phyloP scores from a whole-genome alignment of 2,329 filamentous ascomycete species.

The Epichloe glyceriae region DNA sequence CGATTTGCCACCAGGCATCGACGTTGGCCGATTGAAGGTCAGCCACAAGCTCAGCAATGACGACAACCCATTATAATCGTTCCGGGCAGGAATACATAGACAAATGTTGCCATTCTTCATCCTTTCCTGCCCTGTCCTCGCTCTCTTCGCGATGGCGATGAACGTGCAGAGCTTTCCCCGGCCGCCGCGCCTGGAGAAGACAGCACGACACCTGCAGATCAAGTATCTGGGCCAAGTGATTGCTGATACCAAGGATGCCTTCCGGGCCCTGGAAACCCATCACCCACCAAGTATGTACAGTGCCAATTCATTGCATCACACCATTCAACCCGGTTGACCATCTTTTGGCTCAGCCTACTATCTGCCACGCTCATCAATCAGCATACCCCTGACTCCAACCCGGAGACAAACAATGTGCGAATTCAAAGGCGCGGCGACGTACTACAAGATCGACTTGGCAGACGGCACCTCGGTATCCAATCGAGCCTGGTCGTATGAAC shows the following conservation, averaged over 20 bases:
- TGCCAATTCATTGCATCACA: too few relatives aligned
- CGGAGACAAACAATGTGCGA: conserved; percentile 38
- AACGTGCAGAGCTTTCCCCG: conserved; percentile 47
- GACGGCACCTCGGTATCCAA: conserved; percentile 30
- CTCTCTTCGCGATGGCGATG: too few relatives aligned
- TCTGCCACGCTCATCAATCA: conserved; percentile 37
- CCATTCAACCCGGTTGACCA: background rate
- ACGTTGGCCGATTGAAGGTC: background rate
- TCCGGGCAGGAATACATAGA: too few relatives aligned
- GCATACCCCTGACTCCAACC: conserved; percentile 32
- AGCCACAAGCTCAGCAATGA: background rate
- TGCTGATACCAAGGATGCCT: conserved; percentile 44
- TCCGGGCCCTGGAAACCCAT: conserved; percentile 50
- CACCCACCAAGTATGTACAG: conserved; percentile 42
- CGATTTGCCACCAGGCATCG: too few relatives aligned
- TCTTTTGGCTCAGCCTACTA: conserved; percentile 37
- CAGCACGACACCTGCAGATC: conserved; percentile 39
- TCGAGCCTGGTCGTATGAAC: conserved; percentile 46
- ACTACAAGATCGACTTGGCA: conserved; percentile 36
- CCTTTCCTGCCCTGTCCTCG: background rate
- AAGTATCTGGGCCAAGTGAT: conserved; percentile 41
- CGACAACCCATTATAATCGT: background rate
- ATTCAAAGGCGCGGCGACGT: conserved; percentile 48
- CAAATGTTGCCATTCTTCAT: background rate
- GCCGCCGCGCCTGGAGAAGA: conserved; percentile 42